Evolutionary conservation across 163 green algal species (phyloP).

Genomic region (Prototheca stagnorum): DNA sequence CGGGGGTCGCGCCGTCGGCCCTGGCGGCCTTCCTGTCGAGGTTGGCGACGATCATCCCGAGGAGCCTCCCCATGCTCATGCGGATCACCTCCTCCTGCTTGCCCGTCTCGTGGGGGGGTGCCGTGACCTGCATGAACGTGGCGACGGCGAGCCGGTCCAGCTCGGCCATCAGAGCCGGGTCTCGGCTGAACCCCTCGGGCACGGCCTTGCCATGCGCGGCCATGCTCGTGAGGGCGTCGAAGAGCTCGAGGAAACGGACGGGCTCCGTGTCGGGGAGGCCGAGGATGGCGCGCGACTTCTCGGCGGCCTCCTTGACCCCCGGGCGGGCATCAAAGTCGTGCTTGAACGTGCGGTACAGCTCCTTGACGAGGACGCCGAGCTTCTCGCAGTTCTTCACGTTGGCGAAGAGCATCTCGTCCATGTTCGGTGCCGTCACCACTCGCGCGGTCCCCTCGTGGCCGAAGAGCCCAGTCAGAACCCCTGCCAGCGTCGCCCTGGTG

Average conservation of each 20-base stretch:
- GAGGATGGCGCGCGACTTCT: slow-evolving; percentile 9
- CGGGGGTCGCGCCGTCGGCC: too few relatives aligned
- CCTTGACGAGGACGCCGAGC: slow-evolving; percentile 25
- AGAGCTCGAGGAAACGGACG: slow-evolving; percentile 22
- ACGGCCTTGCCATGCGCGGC: slow-evolving; percentile 33
- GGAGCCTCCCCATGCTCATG: slow-evolving; percentile 46
- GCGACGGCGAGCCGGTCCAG: slow-evolving; percentile 16
- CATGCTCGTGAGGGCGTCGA: slow-evolving; percentile 41
- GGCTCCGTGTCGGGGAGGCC: slow-evolving; percentile 13
- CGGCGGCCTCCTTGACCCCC: slow-evolving; percentile 11
- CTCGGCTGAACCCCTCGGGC: not conserved
- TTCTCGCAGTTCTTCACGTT: slow-evolving; percentile 27
- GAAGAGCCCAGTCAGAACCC: slow-evolving; percentile 56
- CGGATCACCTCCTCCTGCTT: slow-evolving; percentile 28
- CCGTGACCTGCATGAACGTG: slow-evolving; percentile 18
- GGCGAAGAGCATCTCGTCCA: slow-evolving; percentile 51
- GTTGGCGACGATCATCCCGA: slow-evolving; percentile 33
- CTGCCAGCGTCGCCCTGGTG: slow-evolving; percentile 45
- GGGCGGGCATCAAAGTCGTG: not conserved
- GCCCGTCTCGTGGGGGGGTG: slow-evolving; percentile 9
- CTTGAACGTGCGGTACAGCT: slow-evolving; percentile 6
- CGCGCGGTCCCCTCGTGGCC: slow-evolving; percentile 13
- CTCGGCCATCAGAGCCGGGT: slow-evolving; percentile 8
- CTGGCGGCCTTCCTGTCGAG: too few relatives aligned
- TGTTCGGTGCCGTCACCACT: slow-evolving; percentile 21